These are phyloP conservation scores for Sporothrix mexicana DNA, from an alignment of 2,329 filamentous ascomycete genomes.

Conservation along the genomic window DNA sequence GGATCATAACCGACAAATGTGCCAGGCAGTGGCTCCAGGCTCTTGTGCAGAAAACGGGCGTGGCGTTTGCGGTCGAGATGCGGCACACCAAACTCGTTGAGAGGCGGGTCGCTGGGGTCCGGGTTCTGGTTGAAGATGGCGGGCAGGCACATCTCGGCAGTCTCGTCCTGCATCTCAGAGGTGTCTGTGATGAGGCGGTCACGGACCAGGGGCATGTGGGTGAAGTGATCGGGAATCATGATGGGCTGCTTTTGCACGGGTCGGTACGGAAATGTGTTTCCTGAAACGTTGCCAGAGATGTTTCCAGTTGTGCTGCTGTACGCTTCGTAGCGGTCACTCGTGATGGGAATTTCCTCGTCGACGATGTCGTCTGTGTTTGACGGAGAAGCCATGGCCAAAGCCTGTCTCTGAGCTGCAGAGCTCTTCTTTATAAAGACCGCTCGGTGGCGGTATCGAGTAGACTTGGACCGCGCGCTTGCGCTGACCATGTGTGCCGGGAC, in stretches of 20 bases:
- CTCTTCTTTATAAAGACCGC: slow-evolving; percentile 39
- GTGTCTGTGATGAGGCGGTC: slow-evolving; percentile 72
- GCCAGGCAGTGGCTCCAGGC: slow-evolving; percentile 67
- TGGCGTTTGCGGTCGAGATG: slow-evolving; percentile 70
- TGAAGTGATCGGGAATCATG: slow-evolving; percentile 64
- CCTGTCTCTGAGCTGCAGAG: slow-evolving; percentile 19
- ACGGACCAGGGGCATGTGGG: slow-evolving; percentile 62
- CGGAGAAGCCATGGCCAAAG: slow-evolving; percentile 31
- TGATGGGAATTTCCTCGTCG: slow-evolving; percentile 33
- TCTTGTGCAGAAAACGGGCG: slow-evolving; percentile 65
- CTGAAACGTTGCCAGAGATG: not conserved
- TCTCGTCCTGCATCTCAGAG: slow-evolving; percentile 70
- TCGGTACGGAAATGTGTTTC: not conserved
- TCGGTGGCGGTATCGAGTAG: slow-evolving; percentile 36
- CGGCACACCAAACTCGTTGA: slow-evolving; percentile 77
- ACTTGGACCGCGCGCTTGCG: slow-evolving; percentile 28
- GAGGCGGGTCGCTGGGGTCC: slow-evolving; percentile 51
- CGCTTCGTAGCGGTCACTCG: slow-evolving; percentile 2
- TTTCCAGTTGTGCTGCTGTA: not conserved
- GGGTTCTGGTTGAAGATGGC: slow-evolving; percentile 65
- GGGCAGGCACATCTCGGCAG: slow-evolving; percentile 70
- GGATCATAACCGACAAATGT: slow-evolving; percentile 79
- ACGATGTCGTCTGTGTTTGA: slow-evolving; percentile 24
- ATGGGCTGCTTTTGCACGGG: slow-evolving; percentile 20
- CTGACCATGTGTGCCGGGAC: slow-evolving; percentile 34